phyloP scores from a whole-genome alignment of 345 rosid genomes.

The Clausena lansium region DNA sequence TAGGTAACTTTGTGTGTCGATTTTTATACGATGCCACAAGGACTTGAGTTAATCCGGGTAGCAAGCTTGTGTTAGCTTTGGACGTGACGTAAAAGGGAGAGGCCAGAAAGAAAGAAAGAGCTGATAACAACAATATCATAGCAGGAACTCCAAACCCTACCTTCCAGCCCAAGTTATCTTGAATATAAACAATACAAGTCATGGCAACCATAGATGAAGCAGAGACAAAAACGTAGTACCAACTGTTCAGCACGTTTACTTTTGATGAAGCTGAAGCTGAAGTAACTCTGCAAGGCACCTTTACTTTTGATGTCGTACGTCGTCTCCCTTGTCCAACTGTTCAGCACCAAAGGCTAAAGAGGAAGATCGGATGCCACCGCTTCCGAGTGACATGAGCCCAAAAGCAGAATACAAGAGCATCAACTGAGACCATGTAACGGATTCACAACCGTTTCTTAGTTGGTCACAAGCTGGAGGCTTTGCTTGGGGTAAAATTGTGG shows the following conservation, averaged over 20 bases:
- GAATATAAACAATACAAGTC: conserved; percentile 49
- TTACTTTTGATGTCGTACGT: conserved; percentile 2
- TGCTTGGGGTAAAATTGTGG: conserved; percentile 32
- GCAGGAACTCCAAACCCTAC: conserved; percentile 55
- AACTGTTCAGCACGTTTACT: too few relatives aligned
- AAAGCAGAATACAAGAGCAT: conserved; percentile 38
- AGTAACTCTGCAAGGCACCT: conserved; percentile 34
- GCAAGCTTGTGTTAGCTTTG: conserved; percentile 25
- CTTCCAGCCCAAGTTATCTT: conserved; percentile 52
- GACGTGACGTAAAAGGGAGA: conserved; percentile 40
- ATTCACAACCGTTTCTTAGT: conserved; percentile 16
- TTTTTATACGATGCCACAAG: conserved; percentile 34
- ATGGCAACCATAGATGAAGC: conserved; percentile 28
- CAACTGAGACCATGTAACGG: conserved; percentile 28
- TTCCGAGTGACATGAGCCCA: conserved; percentile 47
- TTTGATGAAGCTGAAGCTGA: too few relatives aligned
- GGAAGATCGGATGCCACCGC: conserved; percentile 61
- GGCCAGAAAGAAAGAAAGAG: conserved; percentile 39
- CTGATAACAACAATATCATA: conserved; percentile 40
- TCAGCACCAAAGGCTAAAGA: conserved; percentile 61
- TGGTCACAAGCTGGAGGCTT: conserved; percentile 32
- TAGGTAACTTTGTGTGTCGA: conserved; percentile 23
- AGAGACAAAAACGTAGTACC: conserved; percentile 39
- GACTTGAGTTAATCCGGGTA: conserved; percentile 50
- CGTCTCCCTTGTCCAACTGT: conserved; percentile 27